Conservation (phyloP, 2,329 filamentous ascomycete genomes). For the Zymoseptoria crescenta region DNA sequence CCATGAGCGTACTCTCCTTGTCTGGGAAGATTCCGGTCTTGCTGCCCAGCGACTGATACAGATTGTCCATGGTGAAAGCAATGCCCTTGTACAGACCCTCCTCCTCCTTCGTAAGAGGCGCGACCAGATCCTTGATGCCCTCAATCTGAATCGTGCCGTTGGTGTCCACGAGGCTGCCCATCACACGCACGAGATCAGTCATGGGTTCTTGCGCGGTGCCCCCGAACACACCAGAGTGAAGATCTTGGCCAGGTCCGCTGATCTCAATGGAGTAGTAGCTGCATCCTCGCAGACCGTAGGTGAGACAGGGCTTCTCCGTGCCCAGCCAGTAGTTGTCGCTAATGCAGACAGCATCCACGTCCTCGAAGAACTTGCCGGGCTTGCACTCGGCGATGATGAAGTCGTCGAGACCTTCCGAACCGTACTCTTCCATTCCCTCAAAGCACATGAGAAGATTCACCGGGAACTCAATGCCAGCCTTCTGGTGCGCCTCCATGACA, state of each 20-base stretch:
- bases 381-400: conserved; percentile 87
- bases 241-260: conserved; percentile 81
- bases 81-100: conserved; percentile 81
- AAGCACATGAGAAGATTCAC: conserved; percentile 99
- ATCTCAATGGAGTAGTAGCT: conserved; percentile 96
- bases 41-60: conserved; percentile 85
- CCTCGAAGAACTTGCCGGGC: conserved; percentile 72
- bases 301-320: conserved; percentile 95
- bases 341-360: conserved; percentile 93
- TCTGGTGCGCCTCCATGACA: conserved; percentile 94
- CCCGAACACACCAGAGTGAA: conserved; percentile 95
- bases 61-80: conserved; percentile 90
- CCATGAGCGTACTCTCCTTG: conserved; percentile 91
- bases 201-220: conserved; percentile 96
- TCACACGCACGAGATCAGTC: conserved; percentile 82
- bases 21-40: conserved; percentile 78
- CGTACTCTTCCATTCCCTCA: conserved; percentile 99
- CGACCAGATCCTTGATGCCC: conserved; percentile 91
- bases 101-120: conserved; percentile 78
- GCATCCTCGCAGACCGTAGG: conserved; percentile 92
- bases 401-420: conserved; percentile 91
- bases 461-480: conserved; percentile 86
- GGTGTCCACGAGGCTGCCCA: conserved; percentile 78
- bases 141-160: conserved; percentile 89
- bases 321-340: conserved; percentile 99